These are phyloP conservation scores for Atkinsonella hypoxylon DNA, from an alignment of 2,329 filamentous ascomycete species.

Conservation along the genomic window DNA sequence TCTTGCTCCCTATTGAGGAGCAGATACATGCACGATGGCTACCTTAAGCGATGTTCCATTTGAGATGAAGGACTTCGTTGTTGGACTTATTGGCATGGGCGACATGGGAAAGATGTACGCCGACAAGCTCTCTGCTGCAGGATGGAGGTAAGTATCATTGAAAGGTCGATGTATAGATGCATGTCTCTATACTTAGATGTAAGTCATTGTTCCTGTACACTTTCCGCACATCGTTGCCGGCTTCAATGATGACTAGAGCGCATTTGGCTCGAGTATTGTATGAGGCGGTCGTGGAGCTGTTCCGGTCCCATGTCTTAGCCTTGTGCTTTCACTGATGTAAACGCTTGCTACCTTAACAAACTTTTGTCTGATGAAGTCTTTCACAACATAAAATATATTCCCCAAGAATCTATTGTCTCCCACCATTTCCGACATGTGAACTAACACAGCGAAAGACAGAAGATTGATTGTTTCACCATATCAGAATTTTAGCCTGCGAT, in stretches of 20 bases:
- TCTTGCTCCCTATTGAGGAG: conserved; percentile 13
- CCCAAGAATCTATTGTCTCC: too few species aligned
- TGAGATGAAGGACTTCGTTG: conserved; percentile 56
- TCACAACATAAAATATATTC: background rate
- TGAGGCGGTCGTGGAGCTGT: conserved; percentile 51
- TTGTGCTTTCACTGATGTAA: conserved; percentile 91
- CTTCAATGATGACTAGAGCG: conserved; percentile 98
- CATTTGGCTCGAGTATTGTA: conserved; percentile 99
- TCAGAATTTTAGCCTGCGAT: conserved; percentile 91
- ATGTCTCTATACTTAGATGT: too few species aligned
- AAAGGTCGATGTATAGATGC: background rate
- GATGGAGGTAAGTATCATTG: conserved; percentile 66
- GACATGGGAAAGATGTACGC: conserved; percentile 99
- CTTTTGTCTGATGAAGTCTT: conserved; percentile 64
- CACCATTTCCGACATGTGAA: background rate
- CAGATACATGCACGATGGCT: conserved; percentile 17
- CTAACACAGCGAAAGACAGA: conserved; percentile 4
- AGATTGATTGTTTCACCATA: conserved; percentile 13
- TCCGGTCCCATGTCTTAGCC: conserved; percentile 56
- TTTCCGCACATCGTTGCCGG: conserved; percentile 4
- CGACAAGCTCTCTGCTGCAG: conserved; percentile 72
- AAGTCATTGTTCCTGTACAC: too few species aligned
- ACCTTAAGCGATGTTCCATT: conserved; percentile 19
- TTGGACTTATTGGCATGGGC: conserved; percentile 97
- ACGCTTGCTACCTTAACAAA: conserved; percentile 87